phyloP scores from a whole-genome alignment of 352 stramenopile species.

The Phytophthora cryptogea region DNA sequence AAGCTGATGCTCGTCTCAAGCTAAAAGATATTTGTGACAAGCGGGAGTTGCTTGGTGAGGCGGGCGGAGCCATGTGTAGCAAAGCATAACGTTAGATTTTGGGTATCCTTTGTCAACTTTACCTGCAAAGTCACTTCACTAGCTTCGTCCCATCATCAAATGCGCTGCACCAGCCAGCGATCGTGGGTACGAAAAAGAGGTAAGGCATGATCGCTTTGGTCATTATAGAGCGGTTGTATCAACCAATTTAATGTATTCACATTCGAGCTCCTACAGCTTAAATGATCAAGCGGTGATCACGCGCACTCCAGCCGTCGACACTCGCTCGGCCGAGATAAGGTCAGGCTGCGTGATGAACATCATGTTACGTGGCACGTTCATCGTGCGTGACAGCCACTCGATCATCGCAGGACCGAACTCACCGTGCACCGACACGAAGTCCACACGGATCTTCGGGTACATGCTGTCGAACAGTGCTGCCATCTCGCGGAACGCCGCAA shows the following conservation, averaged over 20 bases:
- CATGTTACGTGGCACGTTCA: constrained; percentile 80
- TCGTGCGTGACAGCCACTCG: constrained; percentile 67
- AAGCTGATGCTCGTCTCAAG: neutral
- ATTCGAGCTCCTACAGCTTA: neutral
- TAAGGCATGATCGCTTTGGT: too few species aligned
- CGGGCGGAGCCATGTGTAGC: neutral
- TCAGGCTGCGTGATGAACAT: constrained; percentile 92
- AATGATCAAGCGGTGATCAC: constrained; percentile 66
- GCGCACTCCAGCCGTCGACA: constrained; percentile 68
- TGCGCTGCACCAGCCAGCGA: too few species aligned
- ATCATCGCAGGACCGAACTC: constrained; percentile 70
- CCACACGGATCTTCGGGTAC: constrained; percentile 85
- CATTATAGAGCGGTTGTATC: too few species aligned
- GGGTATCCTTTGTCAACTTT: neutral
- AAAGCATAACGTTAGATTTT: neutral
- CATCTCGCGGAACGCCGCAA: constrained; percentile 39
- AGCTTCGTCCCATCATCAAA: too few species aligned
- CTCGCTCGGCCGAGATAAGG: constrained; percentile 54
- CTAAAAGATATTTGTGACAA: constrained; percentile 2
- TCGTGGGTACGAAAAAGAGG: too few species aligned
- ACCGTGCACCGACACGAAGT: constrained; percentile 64
- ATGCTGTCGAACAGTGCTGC: constrained; percentile 78
- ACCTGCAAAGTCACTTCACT: too few species aligned
- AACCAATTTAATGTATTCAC: neutral
- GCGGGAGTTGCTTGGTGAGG: neutral